These are phyloP conservation scores for Lasiosphaeria ovina DNA, from an alignment of 495 filamentous ascomycete species.

Conservation along the genomic window DNA sequence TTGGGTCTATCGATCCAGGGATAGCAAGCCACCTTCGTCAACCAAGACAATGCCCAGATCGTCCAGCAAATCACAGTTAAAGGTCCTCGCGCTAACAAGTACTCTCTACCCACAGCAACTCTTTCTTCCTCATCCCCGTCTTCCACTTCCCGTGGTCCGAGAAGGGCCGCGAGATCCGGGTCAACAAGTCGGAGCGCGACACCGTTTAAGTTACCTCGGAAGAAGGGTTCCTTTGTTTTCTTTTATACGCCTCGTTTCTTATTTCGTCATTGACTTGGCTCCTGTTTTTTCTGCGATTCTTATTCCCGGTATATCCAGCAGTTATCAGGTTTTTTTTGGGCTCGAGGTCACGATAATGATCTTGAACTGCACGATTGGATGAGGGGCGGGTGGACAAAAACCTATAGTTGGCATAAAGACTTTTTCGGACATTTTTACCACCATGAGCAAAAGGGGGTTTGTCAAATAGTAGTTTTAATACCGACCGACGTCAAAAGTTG, in stretches of 20 bases:
- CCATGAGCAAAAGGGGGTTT: too few species aligned
- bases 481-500: too few species aligned
- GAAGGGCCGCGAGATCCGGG: conserved; percentile 65
- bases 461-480: too few species aligned
- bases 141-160: conserved; percentile 97
- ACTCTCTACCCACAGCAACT: conserved; percentile 50
- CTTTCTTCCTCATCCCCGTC: conserved; percentile 95
- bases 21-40: conserved; percentile 27
- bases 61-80: conserved; percentile 2
- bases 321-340: too few species aligned
- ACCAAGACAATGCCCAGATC: neutral
- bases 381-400: too few species aligned
- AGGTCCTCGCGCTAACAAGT: conserved; percentile 10
- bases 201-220: conserved; percentile 1
- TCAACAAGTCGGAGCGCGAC: conserved; percentile 35
- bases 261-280: neutral
- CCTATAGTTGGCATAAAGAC: too few species aligned
- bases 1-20: conserved; percentile 24
- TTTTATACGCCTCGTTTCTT: neutral
- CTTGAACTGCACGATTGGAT: too few species aligned
- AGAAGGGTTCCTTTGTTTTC: too few species aligned
- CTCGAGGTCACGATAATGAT: too few species aligned
- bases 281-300: too few species aligned
- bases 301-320: too few species aligned
- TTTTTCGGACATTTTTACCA: too few species aligned